Conservation (phyloP, 2,329 filamentous ascomycete species). For the Colletotrichum plurivorum region DNA sequence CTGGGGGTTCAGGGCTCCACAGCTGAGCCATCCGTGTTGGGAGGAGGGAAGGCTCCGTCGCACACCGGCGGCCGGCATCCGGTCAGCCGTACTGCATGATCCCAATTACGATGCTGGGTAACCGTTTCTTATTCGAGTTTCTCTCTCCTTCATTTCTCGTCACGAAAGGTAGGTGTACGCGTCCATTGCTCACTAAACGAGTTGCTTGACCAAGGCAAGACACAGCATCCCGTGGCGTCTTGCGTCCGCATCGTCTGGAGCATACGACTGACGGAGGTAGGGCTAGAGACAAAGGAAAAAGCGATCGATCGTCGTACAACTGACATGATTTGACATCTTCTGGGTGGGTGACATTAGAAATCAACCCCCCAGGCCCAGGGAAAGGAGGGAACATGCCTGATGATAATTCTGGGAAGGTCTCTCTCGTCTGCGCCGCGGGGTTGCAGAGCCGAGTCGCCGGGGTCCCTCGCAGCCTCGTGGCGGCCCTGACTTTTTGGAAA, state of each 20-base stretch:
- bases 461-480: background rate
- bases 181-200: constrained; percentile 6
- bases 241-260: background rate
- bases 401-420: constrained; percentile 7
- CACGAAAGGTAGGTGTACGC: background rate
- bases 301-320: background rate
- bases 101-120: background rate
- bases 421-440: constrained; percentile 21
- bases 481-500: background rate
- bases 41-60: background rate
- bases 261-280: background rate
- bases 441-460: constrained; percentile 10
- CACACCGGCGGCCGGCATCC: background rate
- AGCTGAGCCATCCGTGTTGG: background rate
- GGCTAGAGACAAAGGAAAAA: background rate
- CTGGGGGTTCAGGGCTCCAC: constrained; percentile 3
- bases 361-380: background rate
- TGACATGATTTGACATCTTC: constrained; percentile 3
- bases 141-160: background rate
- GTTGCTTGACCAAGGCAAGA: too few relatives aligned
- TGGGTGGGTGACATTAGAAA: background rate
- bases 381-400: too few relatives aligned
- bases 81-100: constrained; percentile 15
- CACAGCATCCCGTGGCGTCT: background rate
- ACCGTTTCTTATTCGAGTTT: background rate